These are phyloP conservation scores for Blastocystis sp. DNA, from an alignment of 352 stramenopile genomes.

Conservation along the genomic window DNA sequence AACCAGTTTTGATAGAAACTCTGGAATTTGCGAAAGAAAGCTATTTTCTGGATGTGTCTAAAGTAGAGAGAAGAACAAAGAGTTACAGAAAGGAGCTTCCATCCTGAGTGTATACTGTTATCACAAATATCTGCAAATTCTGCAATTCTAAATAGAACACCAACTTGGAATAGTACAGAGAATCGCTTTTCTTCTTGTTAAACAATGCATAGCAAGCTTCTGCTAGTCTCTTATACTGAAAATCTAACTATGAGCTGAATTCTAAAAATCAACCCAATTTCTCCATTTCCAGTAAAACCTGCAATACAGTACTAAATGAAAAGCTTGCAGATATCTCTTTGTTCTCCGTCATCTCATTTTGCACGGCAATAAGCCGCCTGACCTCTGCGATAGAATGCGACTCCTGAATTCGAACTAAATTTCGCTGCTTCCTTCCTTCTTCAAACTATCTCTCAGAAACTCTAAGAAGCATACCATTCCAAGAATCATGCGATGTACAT, in stretches of 20 bases:
- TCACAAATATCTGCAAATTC: not conserved
- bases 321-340: not conserved
- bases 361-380: not conserved
- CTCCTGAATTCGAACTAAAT: slow-evolving; percentile 22
- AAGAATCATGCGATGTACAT: not conserved
- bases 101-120: not conserved
- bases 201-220: slow-evolving; percentile 24
- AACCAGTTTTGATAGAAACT: not conserved
- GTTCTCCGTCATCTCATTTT: not conserved
- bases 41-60: not conserved
- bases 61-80: not conserved
- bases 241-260: not conserved
- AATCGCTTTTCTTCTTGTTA: not conserved
- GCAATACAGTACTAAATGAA: not conserved
- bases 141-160: not conserved
- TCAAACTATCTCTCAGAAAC: not conserved
- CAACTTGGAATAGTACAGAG: not conserved
- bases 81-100: not conserved
- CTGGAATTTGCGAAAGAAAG: not conserved
- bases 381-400: not conserved
- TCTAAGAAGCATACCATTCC: not conserved
- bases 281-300: not conserved
- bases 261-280: not conserved
- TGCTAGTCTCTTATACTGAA: not conserved
- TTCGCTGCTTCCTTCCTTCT: slow-evolving; percentile 26